Evolutionary conservation across 352 stramenopile genomes (phyloP).

Genomic region (Pythium utonaiense): DNA sequence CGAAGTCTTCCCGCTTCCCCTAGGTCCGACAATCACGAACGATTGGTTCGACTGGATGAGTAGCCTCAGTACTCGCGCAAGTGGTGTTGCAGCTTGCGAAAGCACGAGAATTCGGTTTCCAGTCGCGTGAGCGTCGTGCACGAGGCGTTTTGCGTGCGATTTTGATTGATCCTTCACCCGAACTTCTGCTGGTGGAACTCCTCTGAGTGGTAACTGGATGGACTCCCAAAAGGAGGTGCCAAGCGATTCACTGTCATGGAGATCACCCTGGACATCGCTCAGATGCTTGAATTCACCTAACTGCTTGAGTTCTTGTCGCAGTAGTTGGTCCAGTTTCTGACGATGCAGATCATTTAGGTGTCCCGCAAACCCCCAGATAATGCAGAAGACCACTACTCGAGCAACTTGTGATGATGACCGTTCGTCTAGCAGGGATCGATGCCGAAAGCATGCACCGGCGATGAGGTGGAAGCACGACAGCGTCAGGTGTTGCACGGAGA

Average conservation of each 20-base stretch:
- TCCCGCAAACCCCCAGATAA: constrained; percentile 46
- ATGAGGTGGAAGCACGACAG: constrained; percentile 34
- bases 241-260: constrained; percentile 40
- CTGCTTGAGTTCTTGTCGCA: constrained; percentile 39
- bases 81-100: constrained; percentile 12
- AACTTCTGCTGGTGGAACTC: not conserved
- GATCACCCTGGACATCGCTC: constrained; percentile 23
- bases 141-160: constrained; percentile 7
- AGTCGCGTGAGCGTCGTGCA: constrained; percentile 23
- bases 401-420: constrained; percentile 24
- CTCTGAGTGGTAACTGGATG: constrained; percentile 17
- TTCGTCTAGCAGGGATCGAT: constrained; percentile 34
- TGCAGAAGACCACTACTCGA: constrained; percentile 38
- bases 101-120: constrained; percentile 37
- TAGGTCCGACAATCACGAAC: constrained; percentile 42
- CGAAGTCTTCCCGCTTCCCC: constrained; percentile 49
- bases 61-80: constrained; percentile 37
- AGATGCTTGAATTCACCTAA: constrained; percentile 33
- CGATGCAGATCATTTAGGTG: constrained; percentile 37
- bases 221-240: constrained; percentile 35
- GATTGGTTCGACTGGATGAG: constrained; percentile 36
- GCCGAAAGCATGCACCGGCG: constrained; percentile 32
- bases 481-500: constrained; percentile 46
- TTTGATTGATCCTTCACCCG: constrained; percentile 7
- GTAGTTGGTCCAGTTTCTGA: constrained; percentile 45